Conservation (phyloP, 345 rosid genomes). For the Camelina neglecta region DNA sequence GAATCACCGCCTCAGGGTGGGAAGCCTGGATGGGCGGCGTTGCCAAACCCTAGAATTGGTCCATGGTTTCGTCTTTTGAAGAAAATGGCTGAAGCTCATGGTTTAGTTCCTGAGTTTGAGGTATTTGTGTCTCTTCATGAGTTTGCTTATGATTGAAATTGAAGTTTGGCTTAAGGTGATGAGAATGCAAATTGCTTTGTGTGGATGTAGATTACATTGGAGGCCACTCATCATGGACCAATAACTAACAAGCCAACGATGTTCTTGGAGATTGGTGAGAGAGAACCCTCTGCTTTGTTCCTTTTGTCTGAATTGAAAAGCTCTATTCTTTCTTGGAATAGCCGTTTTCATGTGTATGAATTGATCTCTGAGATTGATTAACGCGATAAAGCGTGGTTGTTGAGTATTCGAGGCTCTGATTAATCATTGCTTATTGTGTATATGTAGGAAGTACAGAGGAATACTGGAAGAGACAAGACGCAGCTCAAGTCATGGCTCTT, state of each 20-base stretch:
- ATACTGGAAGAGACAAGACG: constrained; percentile 88
- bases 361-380: background rate
- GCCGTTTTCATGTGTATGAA: background rate
- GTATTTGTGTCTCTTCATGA: constrained; percentile 36
- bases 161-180: background rate
- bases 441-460: constrained; percentile 83
- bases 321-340: constrained; percentile 1
- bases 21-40: constrained; percentile 92
- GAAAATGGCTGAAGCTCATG: constrained; percentile 65
- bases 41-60: constrained; percentile 81
- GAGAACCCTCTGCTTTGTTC: constrained; percentile 13
- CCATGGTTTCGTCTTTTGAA: constrained; percentile 87
- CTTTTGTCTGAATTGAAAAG: background rate
- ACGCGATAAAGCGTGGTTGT: background rate
- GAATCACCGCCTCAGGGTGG: constrained; percentile 91
- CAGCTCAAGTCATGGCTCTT: constrained; percentile 80
- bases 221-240: constrained; percentile 97
- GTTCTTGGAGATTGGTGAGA: constrained; percentile 89
- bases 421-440: constrained; percentile 13
- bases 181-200: constrained; percentile 14
- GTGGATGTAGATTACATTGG: constrained; percentile 73
- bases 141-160: background rate
- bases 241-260: constrained; percentile 77
- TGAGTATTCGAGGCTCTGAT: background rate
- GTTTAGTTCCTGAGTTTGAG: constrained; percentile 95